A percentile compares a stretch with the other conserved stretches of the same genome.
Conservation (phyloP, 2,329 filamentous ascomycete species). For the Beauveria rudraprayagi region DNA sequence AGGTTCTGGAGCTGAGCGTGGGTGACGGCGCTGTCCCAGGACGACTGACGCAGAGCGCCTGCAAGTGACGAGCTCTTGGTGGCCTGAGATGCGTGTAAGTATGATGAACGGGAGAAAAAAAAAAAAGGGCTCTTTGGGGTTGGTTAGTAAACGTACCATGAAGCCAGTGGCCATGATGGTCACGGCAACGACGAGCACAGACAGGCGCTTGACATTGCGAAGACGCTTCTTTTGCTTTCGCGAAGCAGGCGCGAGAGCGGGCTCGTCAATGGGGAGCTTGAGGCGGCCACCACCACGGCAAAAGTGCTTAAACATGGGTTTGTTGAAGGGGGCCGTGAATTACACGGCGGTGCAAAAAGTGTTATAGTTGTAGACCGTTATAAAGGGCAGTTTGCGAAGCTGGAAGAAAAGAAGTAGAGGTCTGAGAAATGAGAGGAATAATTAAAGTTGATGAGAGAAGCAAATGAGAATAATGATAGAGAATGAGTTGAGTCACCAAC, state of each 20-base stretch:
- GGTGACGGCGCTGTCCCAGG: conserved; percentile 8
- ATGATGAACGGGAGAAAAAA: not conserved
- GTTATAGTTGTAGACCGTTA: no score
- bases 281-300: conserved; percentile 5
- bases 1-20: conserved; percentile 6
- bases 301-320: conserved; percentile 8
- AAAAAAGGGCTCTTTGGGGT: no score
- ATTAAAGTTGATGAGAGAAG: not conserved
- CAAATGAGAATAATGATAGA: not conserved
- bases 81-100: not conserved
- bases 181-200: conserved; percentile 6
- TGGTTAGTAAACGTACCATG: not conserved
- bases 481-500: not conserved
- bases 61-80: not conserved
- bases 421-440: not conserved
- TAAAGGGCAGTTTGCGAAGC: not conserved
- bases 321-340: not conserved
- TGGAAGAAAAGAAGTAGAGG: not conserved
- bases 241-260: not conserved
- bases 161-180: conserved; percentile 10
- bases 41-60: not conserved
- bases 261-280: conserved; percentile 5
- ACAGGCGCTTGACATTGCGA: conserved; percentile 8
- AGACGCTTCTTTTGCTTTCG: conserved; percentile 8
- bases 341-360: not conserved